Evolutionary conservation across 495 filamentous ascomycete species (phyloP).

Genomic region (Tetracladium marchalianum): DNA sequence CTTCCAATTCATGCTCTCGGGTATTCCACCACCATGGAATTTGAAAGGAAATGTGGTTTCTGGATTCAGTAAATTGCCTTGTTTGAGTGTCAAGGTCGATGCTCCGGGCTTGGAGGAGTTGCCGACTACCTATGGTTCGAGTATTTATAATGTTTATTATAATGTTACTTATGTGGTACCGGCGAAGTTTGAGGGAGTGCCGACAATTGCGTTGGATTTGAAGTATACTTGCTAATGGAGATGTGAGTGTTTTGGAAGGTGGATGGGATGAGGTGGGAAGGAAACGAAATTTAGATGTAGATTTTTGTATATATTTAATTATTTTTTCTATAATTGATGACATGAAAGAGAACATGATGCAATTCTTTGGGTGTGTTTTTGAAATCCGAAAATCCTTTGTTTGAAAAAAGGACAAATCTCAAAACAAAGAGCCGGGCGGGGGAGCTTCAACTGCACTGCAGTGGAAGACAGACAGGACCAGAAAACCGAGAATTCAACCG

Average conservation of each 20-base stretch:
- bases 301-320: no score
- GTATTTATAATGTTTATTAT: constrained; percentile 21
- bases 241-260: no score
- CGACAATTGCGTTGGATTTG: constrained; percentile 19
- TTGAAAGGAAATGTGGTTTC: constrained; percentile 7
- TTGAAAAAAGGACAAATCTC: no score
- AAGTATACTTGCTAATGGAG: constrained; percentile 20
- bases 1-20: constrained; percentile 20
- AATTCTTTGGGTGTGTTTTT: no score
- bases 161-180: constrained; percentile 24
- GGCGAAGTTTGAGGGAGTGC: constrained; percentile 15
- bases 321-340: no score
- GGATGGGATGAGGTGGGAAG: not conserved
- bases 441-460: no score
- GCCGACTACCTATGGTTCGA: constrained; percentile 19
- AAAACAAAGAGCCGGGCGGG: no score
- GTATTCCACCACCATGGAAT: constrained; percentile 21
- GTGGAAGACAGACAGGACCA: no score
- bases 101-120: constrained; percentile 16
- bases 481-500: no score
- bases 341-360: no score
- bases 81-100: constrained; percentile 17
- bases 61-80: constrained; percentile 13
- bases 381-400: no score
- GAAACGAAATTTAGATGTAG: not conserved